These are phyloP conservation scores for Lindgomyces ingoldianus DNA, from an alignment of 495 filamentous ascomycete genomes.

Conservation along the genomic window DNA sequence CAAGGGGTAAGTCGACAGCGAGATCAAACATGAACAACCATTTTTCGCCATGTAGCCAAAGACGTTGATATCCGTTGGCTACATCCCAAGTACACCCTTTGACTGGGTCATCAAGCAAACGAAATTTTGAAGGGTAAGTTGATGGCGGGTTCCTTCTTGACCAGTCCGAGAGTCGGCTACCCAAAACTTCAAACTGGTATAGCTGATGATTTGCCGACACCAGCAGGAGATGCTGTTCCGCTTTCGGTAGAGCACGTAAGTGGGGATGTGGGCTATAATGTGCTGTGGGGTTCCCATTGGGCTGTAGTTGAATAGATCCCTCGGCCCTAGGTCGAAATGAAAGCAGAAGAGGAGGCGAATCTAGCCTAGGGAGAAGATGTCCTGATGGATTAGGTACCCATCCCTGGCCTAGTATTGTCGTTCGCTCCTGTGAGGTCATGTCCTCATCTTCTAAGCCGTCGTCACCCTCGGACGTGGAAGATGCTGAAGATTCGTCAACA, in stretches of 20 bases:
- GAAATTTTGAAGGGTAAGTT: constrained; percentile 71
- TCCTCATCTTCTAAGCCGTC: constrained; percentile 51
- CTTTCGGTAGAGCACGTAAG: constrained; percentile 45
- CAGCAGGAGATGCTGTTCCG: constrained; percentile 67
- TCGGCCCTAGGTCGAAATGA: constrained; percentile 67
- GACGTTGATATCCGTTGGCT: constrained; percentile 54
- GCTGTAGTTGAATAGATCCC: constrained; percentile 39
- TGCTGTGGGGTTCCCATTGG: constrained; percentile 49
- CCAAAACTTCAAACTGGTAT: constrained; percentile 71
- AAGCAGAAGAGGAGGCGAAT: constrained; percentile 66
- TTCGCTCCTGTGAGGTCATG: constrained; percentile 26
- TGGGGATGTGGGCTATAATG: constrained; percentile 53
- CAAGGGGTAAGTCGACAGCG: constrained; percentile 63
- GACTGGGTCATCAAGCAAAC: constrained; percentile 67
- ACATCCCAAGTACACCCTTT: constrained; percentile 88
- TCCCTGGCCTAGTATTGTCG: constrained; percentile 47
- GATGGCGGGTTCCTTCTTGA: constrained; percentile 76
- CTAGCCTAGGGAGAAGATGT: constrained; percentile 74
- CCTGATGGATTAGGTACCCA: constrained; percentile 71
- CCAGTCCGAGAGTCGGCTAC: constrained; percentile 79
- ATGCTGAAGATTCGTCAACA: constrained; percentile 36
- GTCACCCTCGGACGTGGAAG: constrained; percentile 47
- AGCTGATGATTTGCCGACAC: constrained; percentile 76
- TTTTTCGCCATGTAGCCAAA: constrained; percentile 82
- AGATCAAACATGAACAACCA: constrained; percentile 96